A percentile compares a stretch with the other conserved stretches of the same genome.
Evolutionary conservation across 352 stramenopile species (phyloP).

Genomic region (Phytophthora pini): DNA sequence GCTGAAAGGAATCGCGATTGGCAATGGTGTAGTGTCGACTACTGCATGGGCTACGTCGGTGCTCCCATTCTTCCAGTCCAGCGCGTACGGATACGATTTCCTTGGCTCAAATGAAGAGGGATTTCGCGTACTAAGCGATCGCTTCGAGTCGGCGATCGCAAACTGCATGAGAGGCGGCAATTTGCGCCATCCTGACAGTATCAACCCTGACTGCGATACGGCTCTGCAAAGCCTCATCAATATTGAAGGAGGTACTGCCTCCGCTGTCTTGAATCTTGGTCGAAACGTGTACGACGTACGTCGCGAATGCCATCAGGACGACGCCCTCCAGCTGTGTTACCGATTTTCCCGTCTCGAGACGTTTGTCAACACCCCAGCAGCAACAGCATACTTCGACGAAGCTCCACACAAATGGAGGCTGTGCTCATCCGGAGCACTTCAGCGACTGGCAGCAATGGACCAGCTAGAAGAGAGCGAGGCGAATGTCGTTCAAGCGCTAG

Average conservation of each 20-base stretch:
- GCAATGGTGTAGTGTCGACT: constrained; percentile 78
- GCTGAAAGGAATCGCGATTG: constrained; percentile 88
- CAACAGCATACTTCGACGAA: constrained; percentile 58
- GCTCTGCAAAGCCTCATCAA: constrained; percentile 20
- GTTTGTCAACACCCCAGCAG: constrained; percentile 57
- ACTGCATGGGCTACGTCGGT: constrained; percentile 53
- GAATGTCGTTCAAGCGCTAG: constrained; percentile 55
- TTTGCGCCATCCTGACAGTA: constrained; percentile 1
- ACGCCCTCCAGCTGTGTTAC: constrained; percentile 68
- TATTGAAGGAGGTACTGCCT: constrained; percentile 23
- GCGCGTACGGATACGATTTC: constrained; percentile 53
- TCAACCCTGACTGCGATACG: constrained; percentile 25
- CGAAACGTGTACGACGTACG: constrained; percentile 81
- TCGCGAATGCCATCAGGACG: constrained; percentile 53
- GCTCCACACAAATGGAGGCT: constrained; percentile 45
- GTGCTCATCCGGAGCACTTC: constrained; percentile 42
- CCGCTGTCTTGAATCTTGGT: constrained; percentile 23
- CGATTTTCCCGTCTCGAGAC: constrained; percentile 61
- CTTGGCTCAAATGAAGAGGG: constrained; percentile 23
- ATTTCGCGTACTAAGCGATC: constrained; percentile 13
- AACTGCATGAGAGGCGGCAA: constrained; percentile 17
- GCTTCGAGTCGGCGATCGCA: constrained; percentile 26
- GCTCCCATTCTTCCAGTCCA: constrained; percentile 54
- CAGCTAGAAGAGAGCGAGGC: constrained; percentile 60
- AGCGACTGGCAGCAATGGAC: constrained; percentile 40